These are phyloP conservation scores for Rutstroemia sp. DNA, from an alignment of 2,329 filamentous ascomycete genomes.

Conservation along the genomic window DNA sequence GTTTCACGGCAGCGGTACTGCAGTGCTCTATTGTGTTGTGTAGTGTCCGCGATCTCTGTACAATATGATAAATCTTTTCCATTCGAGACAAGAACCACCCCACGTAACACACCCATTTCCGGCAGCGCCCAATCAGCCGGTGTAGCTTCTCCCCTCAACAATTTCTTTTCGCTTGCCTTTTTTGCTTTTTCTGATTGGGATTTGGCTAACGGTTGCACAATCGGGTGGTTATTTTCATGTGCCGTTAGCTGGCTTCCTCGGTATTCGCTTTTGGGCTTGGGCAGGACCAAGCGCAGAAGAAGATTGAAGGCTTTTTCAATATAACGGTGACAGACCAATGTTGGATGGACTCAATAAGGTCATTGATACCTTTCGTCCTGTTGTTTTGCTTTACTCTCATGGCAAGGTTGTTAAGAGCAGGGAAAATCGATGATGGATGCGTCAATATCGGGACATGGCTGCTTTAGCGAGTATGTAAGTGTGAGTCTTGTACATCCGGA, in stretches of 20 bases:
- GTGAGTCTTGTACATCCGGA: slow-evolving; percentile 2
- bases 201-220: background rate
- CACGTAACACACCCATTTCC: slow-evolving; percentile 3
- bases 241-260: background rate
- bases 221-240: background rate
- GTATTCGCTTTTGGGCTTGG: background rate
- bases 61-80: slow-evolving; percentile 10
- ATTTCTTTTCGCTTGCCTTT: background rate
- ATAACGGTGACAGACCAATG: slow-evolving; percentile 1
- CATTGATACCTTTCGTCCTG: background rate
- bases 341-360: background rate
- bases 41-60: slow-evolving; percentile 8
- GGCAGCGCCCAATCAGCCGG: background rate
- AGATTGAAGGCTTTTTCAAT: background rate
- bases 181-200: background rate
- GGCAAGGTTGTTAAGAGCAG: background rate
- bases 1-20: slow-evolving; percentile 10
- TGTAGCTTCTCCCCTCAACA: background rate
- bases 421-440: background rate
- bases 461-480: slow-evolving; percentile 6
- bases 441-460: slow-evolving; percentile 1
- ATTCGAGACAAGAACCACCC: slow-evolving; percentile 4
- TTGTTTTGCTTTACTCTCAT: background rate
- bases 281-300: background rate
- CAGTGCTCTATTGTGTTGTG: slow-evolving; percentile 3